Base-by-base conservation (phyloP, 2,329 filamentous ascomycete genomes). In the Daldinia sp. region DNA sequence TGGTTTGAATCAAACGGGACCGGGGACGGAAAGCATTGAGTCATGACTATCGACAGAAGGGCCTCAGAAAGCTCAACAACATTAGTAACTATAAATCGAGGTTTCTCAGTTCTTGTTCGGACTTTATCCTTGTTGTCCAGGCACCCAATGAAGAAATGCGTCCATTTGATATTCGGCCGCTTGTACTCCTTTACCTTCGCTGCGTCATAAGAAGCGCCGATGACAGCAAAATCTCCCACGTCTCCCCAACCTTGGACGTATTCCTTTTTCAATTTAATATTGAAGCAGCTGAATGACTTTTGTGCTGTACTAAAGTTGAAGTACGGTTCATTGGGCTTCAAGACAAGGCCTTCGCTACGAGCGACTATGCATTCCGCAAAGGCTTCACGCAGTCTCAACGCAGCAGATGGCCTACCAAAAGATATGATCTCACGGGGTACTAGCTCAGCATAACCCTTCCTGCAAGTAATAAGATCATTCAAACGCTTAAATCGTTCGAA, bases 201-300 rank as follows among this genome's bases (percentile, higher is more conserved):
- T 2, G 90, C 81, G 71, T 93, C 87, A 73, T 91, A 94, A 18
- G 88, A 88, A 5, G 89, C 94, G 0, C 93, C 94, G 2, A 97
- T 82, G 1, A 95, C 85, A 1, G 92, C 90, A 76, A 97, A 92
- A 77, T 97, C 94, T 9, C 92, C 92, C 33, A 93, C 88, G 67
- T 97, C 94, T 0, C 93, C 93, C 76, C 95, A 88, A 2, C 89
- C 89, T 28, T 86, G 84, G 41, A 97, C 87, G 74, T 97, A 97
- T 75, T 96, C 93, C 74, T 93, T 93, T 79, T 97, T 97, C 46
- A 97, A 79, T 79, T 97, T 97, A 75, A 97, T 92, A 77, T 89
- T 91, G 63, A 82, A 84, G 13, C 82, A 82, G 2, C 79, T 76
- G 65, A 81, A 82, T 33, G 83, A 69, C 73, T 80, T 72, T 46